These are phyloP conservation scores for Pyrenophora teres DNA, from an alignment of 2,329 filamentous ascomycete species.

Conservation along the genomic window DNA sequence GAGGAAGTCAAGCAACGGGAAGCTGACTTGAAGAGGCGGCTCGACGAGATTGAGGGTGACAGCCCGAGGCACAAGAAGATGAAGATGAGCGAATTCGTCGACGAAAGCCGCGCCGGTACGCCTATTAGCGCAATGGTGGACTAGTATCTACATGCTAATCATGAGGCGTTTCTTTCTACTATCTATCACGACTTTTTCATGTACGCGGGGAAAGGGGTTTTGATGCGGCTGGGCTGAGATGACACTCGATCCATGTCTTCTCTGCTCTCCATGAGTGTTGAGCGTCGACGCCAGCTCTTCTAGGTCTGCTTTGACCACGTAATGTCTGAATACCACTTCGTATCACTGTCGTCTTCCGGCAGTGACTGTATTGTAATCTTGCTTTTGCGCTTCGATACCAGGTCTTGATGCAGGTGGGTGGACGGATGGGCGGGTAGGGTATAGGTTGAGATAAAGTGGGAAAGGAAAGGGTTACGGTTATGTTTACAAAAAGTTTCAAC, in stretches of 20 bases:
- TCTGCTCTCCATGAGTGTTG: conserved; percentile 5
- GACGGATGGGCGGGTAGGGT: conserved; percentile 1
- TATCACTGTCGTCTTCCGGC: conserved; percentile 2
- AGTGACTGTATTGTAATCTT: conserved; percentile 34
- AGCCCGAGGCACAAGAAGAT: conserved; percentile 62
- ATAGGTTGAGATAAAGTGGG: conserved; percentile 1
- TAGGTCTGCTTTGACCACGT: conserved; percentile 37
- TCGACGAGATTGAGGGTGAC: conserved; percentile 65
- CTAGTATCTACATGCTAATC: conserved; percentile 16
- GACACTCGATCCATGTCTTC: conserved; percentile 11
- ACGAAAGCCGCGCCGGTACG: conserved; percentile 49
- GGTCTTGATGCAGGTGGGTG: conserved; percentile 14
- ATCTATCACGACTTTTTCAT: conserved; percentile 16
- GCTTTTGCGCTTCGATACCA: conserved; percentile 31
- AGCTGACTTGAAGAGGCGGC: conserved; percentile 77
- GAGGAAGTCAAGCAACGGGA: conserved; percentile 80
- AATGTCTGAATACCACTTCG: conserved; percentile 45
- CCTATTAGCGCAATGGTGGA: conserved; percentile 41
- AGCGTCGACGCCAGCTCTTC: conserved; percentile 33
- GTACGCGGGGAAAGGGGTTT: conserved; percentile 10
- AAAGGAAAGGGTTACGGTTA: conserved; percentile 10
- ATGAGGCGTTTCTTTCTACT: conserved; percentile 12
- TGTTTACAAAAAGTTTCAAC: conserved; percentile 22
- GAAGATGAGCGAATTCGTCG: conserved; percentile 60
- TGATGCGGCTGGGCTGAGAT: conserved; percentile 16